These are phyloP conservation scores for Backusella circina DNA, from an alignment of 192 early-diverging fungal genomes.

Conservation along the genomic window DNA sequence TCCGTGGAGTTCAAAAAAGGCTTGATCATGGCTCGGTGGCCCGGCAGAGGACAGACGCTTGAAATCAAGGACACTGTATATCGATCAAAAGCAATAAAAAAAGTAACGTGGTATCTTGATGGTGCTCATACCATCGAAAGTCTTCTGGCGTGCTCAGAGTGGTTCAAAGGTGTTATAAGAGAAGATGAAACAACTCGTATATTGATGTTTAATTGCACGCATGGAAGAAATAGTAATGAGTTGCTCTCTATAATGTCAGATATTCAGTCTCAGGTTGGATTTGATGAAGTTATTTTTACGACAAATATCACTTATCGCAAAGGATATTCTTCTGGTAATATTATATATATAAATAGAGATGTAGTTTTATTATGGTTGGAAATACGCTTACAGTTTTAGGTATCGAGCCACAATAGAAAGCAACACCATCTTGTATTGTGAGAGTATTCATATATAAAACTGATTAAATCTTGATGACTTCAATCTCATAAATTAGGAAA, in stretches of 20 bases:
- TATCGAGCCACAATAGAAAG: conserved; percentile 29
- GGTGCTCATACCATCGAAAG: conserved; percentile 95
- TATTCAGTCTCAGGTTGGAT: conserved; percentile 35
- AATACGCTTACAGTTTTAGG: conserved; percentile 70
- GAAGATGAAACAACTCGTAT: conserved; percentile 38
- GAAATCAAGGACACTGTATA: conserved; percentile 24
- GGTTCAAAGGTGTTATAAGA: conserved; percentile 38
- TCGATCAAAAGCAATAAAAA: background rate
- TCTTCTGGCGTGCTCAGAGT: conserved; percentile 56
- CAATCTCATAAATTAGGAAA: too few species aligned
- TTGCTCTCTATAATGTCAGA: conserved; percentile 62
- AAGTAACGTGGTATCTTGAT: conserved; percentile 79
- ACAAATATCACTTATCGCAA: conserved; percentile 58
- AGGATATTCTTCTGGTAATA: conserved; percentile 41
- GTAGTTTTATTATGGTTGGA: conserved; percentile 91
- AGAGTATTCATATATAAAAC: too few species aligned
- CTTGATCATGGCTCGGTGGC: conserved; percentile 68
- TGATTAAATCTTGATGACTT: too few species aligned
- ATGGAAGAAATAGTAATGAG: conserved; percentile 58
- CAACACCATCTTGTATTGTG: background rate
- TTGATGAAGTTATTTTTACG: conserved; percentile 76
- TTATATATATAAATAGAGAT: too few species aligned
- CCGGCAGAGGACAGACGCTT: conserved; percentile 82
- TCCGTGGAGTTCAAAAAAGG: conserved; percentile 62
- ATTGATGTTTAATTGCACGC: conserved; percentile 88